Evolutionary conservation across 2,329 filamentous ascomycete species (phyloP).

Genomic region (Fusarium sororula): DNA sequence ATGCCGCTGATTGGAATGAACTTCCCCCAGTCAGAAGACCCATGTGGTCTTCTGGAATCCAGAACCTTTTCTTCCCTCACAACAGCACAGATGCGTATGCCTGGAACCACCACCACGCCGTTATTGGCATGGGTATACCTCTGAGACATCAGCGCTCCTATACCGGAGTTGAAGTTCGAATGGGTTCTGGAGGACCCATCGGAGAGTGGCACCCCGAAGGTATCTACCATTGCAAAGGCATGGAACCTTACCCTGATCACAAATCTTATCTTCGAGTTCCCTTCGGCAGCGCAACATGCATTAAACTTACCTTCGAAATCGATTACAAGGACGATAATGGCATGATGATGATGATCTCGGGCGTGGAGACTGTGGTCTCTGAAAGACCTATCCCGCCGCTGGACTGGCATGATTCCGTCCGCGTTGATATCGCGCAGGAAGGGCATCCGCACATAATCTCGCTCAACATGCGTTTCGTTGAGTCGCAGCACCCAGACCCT

Average conservation of each 20-base stretch:
- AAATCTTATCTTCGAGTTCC: background rate
- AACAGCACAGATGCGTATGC: background rate
- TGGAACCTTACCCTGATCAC: constrained; percentile 5
- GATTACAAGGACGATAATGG: background rate
- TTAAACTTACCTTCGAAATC: constrained; percentile 17
- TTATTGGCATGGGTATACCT: background rate
- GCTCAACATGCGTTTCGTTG: constrained; percentile 31
- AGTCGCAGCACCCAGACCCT: background rate
- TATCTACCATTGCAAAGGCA: background rate
- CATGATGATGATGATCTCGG: background rate
- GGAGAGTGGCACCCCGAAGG: background rate
- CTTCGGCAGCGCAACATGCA: constrained; percentile 10
- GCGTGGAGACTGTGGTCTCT: constrained; percentile 1
- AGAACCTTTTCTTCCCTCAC: constrained; percentile 19
- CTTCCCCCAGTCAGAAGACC: constrained; percentile 1
- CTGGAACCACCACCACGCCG: constrained; percentile 21
- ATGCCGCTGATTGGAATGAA: background rate
- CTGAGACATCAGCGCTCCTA: background rate
- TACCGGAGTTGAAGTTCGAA: background rate
- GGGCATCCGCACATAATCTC: constrained; percentile 12
- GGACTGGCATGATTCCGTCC: constrained; percentile 26
- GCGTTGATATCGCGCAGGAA: constrained; percentile 26
- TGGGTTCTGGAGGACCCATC: constrained; percentile 14
- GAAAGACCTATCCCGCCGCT: background rate
- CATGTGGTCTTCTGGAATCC: background rate